Conservation (phyloP, 495 filamentous ascomycete species). For the Xylaria flabelliformis region DNA sequence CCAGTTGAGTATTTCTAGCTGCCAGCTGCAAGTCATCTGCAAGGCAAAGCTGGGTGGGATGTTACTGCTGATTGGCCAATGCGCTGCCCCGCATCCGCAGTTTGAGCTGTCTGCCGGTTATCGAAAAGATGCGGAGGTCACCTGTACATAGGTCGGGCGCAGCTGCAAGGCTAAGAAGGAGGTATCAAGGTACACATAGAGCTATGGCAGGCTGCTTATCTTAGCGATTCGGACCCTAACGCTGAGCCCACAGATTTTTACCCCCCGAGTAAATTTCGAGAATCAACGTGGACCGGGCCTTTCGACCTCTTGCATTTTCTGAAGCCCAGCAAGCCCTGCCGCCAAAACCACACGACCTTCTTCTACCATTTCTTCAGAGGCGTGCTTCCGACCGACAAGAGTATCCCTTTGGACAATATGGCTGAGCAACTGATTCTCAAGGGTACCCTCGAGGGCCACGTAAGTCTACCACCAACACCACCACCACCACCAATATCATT, state of each 20-base stretch:
- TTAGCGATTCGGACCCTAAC: conserved; percentile 33
- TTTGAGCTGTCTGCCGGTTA: neutral
- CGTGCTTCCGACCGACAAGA: conserved; percentile 38
- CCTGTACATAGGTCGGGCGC: neutral
- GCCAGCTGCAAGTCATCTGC: conserved; percentile 17
- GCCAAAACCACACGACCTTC: conserved; percentile 31
- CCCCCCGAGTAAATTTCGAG: conserved; percentile 31
- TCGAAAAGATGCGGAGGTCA: neutral
- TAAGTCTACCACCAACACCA: conserved; percentile 42
- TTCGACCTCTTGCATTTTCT: conserved; percentile 23
- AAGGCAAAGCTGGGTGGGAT: neutral
- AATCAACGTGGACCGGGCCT: conserved; percentile 22
- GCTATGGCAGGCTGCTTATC: conserved; percentile 23
- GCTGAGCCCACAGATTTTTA: conserved; percentile 32
- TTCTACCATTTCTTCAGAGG: conserved; percentile 30
- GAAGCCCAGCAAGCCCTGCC: conserved; percentile 31
- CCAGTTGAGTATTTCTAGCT: neutral
- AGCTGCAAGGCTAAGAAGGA: neutral
- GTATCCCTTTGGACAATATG: conserved; percentile 62
- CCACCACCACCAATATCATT: neutral
- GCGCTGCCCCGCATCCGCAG: conserved; percentile 25
- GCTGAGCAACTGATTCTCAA: conserved; percentile 96
- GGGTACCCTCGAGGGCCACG: conserved; percentile 96
- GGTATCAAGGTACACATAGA: neutral
- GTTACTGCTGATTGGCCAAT: conserved; percentile 27